These are phyloP conservation scores for Moesziomyces sp. DNA, from an alignment of 1,284 basidiomycete genomes.

Conservation along the genomic window DNA sequence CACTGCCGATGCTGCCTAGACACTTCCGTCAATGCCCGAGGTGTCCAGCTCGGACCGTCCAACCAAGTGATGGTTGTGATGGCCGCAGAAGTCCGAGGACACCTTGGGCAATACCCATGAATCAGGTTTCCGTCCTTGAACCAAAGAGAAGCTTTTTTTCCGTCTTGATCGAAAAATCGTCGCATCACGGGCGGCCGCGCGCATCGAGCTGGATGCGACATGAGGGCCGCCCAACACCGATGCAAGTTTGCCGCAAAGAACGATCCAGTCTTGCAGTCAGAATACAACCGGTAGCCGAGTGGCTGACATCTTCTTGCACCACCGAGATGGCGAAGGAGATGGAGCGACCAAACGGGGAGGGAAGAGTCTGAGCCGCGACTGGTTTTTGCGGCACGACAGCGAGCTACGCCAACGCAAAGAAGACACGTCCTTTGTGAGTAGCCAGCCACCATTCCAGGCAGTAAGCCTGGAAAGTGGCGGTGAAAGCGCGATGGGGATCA, in stretches of 20 bases:
- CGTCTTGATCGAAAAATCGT: not conserved
- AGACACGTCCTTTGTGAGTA: not conserved
- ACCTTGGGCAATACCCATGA: not conserved
- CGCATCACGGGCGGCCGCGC: not conserved
- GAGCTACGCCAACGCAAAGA: not conserved
- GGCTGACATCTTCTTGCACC: constrained; percentile 16
- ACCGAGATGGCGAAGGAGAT: constrained; percentile 10
- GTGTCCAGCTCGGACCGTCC: too few species aligned
- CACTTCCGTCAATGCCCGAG: not conserved
- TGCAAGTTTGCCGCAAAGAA: not conserved
- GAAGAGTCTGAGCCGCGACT: constrained; percentile 2
- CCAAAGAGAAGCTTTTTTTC: constrained; percentile 29
- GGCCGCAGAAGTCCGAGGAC: too few species aligned
- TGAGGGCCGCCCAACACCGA: not conserved
- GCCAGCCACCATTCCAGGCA: not conserved
- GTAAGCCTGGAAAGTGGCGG: too few species aligned
- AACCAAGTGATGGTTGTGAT: too few species aligned
- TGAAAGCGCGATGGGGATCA: not conserved
- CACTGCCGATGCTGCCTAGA: not conserved
- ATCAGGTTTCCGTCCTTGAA: constrained; percentile 16
- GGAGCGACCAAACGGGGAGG: constrained; percentile 43
- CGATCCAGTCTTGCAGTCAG: not conserved
- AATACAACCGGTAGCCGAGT: constrained; percentile 27
- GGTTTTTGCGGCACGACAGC: not conserved
- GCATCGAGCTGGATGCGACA: not conserved